Evolutionary conservation across 2,329 filamentous ascomycete genomes (phyloP), one percentile per base, ranked within the genome.

Genomic region (Colletotrichum sp.): DNA sequence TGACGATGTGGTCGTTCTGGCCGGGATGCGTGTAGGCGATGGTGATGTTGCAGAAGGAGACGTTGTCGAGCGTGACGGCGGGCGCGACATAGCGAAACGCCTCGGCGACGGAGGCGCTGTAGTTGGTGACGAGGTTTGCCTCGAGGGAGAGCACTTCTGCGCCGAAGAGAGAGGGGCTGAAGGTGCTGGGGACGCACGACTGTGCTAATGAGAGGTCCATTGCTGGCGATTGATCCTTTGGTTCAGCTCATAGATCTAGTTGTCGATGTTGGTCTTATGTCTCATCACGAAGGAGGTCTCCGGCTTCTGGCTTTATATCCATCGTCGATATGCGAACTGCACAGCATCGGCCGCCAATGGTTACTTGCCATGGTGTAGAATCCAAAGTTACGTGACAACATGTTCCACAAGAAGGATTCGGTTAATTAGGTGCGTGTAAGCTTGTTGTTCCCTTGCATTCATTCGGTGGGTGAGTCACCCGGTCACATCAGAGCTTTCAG

Each of bases 1-100:
- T 75, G 28, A 69, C 28, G 25, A 83, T 69, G 12, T n/a, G 66
- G 64, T 83, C 80, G 22, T 74, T 74, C 25, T 74, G 70, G 22
- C 78, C 70, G 6, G 64, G 64, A 13, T 69, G 70, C 12, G 65
- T 73, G 56, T 73, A 73, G 16, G 64, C 56, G 30, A 70, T 34
- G 5, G 68, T 70, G 8, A 70, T 22, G 22, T 70, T 70, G 39
- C 68, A 70, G 52, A 71, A 71, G 10, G 64, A 43, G 34, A 73
- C 69, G 66, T 80, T 66, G 15, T 67, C 32, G 12, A 79, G 52
- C n/a, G 73, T 10, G 34, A 78, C 66, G 1, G 69, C 76, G 28
- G 8, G 70, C 15, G 5, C 74, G 74, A 32, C 78, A 65, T 8
- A 66, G 69, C 71, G 62, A n/a, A 25, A 71, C 1, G 52, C 58